Evolutionary conservation across 306 rosid species (phyloP).

Genomic region (Hippophae rhamnoides): DNA sequence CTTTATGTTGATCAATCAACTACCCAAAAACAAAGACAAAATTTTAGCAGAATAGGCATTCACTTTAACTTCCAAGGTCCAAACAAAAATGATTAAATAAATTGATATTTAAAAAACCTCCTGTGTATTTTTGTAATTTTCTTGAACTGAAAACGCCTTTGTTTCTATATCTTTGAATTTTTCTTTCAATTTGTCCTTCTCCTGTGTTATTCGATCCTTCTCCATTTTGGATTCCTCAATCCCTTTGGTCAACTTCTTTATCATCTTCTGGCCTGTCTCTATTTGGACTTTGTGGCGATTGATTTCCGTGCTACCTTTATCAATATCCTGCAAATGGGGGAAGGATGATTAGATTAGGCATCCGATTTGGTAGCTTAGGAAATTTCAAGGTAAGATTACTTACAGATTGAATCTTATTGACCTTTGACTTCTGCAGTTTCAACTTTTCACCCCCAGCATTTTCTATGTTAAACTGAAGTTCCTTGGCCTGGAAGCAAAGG

Average conservation of each 20-base stretch:
- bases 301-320: slow-evolving; percentile 66
- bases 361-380: slow-evolving; percentile 11
- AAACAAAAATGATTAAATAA: neutral
- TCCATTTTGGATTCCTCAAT: slow-evolving; percentile 77
- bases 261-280: slow-evolving; percentile 74
- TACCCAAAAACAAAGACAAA: slow-evolving; percentile 24
- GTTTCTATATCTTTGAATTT: slow-evolving; percentile 69
- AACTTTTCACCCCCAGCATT: slow-evolving; percentile 85
- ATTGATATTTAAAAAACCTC: slow-evolving; percentile 39
- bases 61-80: neutral
- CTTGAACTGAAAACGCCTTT: slow-evolving; percentile 76
- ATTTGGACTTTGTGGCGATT: slow-evolving; percentile 87
- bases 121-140: slow-evolving; percentile 51
- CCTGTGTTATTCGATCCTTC: slow-evolving; percentile 55
- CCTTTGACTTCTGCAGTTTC: slow-evolving; percentile 72
- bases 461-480: slow-evolving; percentile 76
- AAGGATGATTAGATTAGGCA: slow-evolving; percentile 26
- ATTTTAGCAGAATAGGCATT: slow-evolving; percentile 1
- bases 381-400: slow-evolving; percentile 23
- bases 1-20: slow-evolving; percentile 65
- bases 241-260: slow-evolving; percentile 68
- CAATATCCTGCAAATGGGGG: slow-evolving; percentile 58
- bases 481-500: slow-evolving; percentile 44
- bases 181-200: slow-evolving; percentile 47
- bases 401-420: slow-evolving; percentile 79